Percentiles rank a stretch among this genome's conserved stretches.
Conservation (phyloP, 805 yeast species). For the Kodamaea kakaduensis region DNA sequence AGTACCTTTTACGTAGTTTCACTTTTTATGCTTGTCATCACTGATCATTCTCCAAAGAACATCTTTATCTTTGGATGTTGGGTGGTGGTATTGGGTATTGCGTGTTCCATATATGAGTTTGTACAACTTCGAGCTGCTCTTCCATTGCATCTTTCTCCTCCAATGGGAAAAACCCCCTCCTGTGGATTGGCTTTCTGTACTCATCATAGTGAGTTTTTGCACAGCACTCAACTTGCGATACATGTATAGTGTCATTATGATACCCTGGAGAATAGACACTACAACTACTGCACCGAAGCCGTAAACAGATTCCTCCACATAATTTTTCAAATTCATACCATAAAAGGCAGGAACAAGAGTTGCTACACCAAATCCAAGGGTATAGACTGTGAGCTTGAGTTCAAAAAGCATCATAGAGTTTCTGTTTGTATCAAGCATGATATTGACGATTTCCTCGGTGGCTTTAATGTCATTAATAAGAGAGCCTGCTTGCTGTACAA, state of each 20-base stretch:
- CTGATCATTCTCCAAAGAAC: conserved; percentile 43
- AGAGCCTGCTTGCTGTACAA: conserved; percentile 86
- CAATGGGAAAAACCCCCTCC: neutral
- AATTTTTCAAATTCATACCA: conserved; percentile 82
- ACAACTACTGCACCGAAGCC: conserved; percentile 62
- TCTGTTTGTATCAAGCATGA: conserved; percentile 86
- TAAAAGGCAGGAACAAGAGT: conserved; percentile 83
- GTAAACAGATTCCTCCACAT: conserved; percentile 60
- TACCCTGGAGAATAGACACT: conserved; percentile 51
- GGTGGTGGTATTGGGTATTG: conserved; percentile 24
- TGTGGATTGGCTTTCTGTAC: conserved; percentile 9
- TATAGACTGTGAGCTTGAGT: conserved; percentile 75
- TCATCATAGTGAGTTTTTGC: conserved; percentile 63
- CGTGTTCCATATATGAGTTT: conserved; percentile 26
- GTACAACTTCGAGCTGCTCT: conserved; percentile 16
- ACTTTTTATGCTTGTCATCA: conserved; percentile 25
- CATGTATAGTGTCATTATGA: conserved; percentile 50
- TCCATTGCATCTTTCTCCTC: conserved; percentile 3
- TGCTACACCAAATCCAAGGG: conserved; percentile 81
- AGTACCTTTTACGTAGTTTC: conserved; percentile 2
- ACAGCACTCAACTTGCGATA: conserved; percentile 57
- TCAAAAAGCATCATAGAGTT: conserved; percentile 86
- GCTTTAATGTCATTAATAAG: conserved; percentile 78
- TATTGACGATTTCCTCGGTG: conserved; percentile 90
- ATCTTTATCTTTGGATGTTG: conserved; percentile 35